These are phyloP conservation scores for Tulasnella sp. DNA, from an alignment of 768 basidiomycete genomes.

Conservation along the genomic window DNA sequence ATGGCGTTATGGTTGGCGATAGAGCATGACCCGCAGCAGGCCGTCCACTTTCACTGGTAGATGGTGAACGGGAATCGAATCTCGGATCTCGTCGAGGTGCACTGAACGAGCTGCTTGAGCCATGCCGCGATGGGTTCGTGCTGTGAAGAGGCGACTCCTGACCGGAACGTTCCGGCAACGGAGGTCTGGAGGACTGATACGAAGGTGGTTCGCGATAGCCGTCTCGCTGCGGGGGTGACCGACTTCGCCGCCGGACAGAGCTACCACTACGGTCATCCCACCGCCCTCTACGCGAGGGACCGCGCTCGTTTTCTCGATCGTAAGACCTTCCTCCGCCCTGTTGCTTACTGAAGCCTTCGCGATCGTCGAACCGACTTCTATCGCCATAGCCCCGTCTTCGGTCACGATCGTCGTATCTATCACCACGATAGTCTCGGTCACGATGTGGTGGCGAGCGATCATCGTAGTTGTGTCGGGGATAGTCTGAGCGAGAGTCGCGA, in stretches of 20 bases:
- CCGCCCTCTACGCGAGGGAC: background rate
- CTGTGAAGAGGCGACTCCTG: background rate
- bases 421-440: slow-evolving; percentile 30
- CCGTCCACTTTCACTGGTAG: background rate
- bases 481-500: background rate
- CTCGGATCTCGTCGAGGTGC: background rate
- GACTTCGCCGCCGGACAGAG: slow-evolving; percentile 3
- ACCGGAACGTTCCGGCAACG: background rate
- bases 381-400: slow-evolving; percentile 24
- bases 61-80: background rate
- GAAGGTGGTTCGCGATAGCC: background rate
- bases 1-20: background rate
- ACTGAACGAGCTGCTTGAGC: background rate
- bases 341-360: slow-evolving; percentile 55
- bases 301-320: slow-evolving; percentile 1
- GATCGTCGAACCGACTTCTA: slow-evolving; percentile 38
- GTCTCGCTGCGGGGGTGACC: background rate
- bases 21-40: background rate
- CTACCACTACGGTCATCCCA: slow-evolving; percentile 3
- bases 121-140: background rate
- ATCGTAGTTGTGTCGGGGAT: background rate
- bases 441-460: background rate
- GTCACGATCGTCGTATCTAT: slow-evolving; percentile 43
- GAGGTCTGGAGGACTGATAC: background rate
- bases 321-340: slow-evolving; percentile 6